Evolutionary conservation across 345 rosid species (phyloP), one percentile per base, ranked within the genome.

Genomic region (Erucastrum elatum): DNA sequence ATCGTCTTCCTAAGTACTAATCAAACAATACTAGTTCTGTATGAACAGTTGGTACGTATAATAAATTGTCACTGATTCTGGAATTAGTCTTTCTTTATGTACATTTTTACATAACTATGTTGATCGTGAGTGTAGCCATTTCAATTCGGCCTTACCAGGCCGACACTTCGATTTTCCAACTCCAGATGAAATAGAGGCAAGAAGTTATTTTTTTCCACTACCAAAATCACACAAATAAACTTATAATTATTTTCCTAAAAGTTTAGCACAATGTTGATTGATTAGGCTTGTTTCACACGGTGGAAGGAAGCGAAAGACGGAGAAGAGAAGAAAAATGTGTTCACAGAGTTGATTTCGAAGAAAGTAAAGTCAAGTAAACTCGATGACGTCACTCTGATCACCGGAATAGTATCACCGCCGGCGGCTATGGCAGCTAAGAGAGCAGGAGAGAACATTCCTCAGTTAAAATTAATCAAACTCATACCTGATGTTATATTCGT

Each of bases 81-180:
- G 53, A 46, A 46, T 5, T 51, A 51, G 59, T 53, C 59, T 53
- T 59, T 59, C 13, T 25, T 9, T 25, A 17, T 21, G 26, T 58
- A 21, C 30, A 58, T 58, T 30, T 34, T 7, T 16, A 16, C 46
- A 30, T 61, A 68, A 46, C 27, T 39, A 62, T 10, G 72, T 58
- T 70, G 17, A 75, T 58, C 26, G 25, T 30, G 46, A 49, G 21
- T 77, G 37, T 83, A 94, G 95, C 85, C 75, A 88, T 60, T 84
- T 92, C 87, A 94, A 92, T 83, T 85, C 97, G 16, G 91, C 95
- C 64, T 82, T 94, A 64, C 98, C 98, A 0, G 97, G 97, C n/a
- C 83, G 87, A 67, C 97, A 94, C 72, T 92, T 87, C 34, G 97
- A 94, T 65, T 89, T 82, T 1, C 98, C 97, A 13, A 25, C 90